Evolutionary conservation across 2,329 filamentous ascomycete genomes (phyloP), one percentile per base, ranked within the genome.

Genomic region (Shiraia bambusicola): DNA sequence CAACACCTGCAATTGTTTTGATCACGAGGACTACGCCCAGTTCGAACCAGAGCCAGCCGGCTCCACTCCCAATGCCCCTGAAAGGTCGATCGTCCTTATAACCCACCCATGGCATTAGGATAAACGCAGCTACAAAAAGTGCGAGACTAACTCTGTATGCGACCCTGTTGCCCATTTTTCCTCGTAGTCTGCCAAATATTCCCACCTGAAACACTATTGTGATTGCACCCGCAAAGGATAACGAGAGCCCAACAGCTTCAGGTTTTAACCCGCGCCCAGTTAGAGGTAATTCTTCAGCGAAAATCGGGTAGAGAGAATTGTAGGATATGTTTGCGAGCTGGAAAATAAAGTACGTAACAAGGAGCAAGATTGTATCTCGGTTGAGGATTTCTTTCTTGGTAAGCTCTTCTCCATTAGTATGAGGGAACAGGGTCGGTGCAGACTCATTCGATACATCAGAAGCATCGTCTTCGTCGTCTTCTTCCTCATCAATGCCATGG

Each of bases 261-360:
- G 92, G 88, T 0, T 79, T 79, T 3, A 97, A 75, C 1, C 78
- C 76, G 28, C 93, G 85, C 13, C 93, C 93, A 0, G 84, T 84
- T 0, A 93, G 93, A 0, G 83, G 76, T 1, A 79, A 69, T 0
- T 86, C 83, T 40, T 91, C 84, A 1, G 86, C 88, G 58, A 97
- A 98, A 39, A 97, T 92, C 1, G 93, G 93, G 59, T 94, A 98
- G 0, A 98, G 75, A 13, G 88, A 92, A 69, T 95, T 96, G 77
- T 91, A 98, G 3, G 89, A 90, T 52, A 96, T 89, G 67, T 97
- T 97, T 47, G 87, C 84, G 4, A 98, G 77, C 60, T 96, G 91
- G 63, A 97, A 98, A 35, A 97, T 85, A 30, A 96, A 80, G 61
- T 95, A 97, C 0, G 91, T 94, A 37, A 81, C 66, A 5, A 98